Conservation (phyloP, 1,139 yeast genomes). For the Blastobotrys indianensis region DNA sequence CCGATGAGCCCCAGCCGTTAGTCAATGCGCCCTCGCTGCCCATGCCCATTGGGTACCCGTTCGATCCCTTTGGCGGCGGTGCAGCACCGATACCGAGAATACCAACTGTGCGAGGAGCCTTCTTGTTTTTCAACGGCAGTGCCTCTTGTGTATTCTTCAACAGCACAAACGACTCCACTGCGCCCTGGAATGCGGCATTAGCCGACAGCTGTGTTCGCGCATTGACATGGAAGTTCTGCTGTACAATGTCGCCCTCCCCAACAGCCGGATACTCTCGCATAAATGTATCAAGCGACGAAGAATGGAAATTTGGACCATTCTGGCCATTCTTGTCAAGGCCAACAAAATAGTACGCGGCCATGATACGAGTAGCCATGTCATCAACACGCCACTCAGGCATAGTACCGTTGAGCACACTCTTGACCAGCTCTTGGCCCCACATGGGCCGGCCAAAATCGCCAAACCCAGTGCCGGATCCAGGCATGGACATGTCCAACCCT, state of each 20-base stretch:
- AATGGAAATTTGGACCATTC: constrained; percentile 49
- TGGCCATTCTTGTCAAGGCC: constrained; percentile 23
- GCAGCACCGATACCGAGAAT: constrained; percentile 5
- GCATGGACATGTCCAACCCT: constrained; percentile 66
- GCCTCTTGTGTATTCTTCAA: constrained; percentile 47
- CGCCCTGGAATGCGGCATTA: constrained; percentile 48
- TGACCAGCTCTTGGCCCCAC: constrained; percentile 50
- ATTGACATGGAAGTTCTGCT: constrained; percentile 50
- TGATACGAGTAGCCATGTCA: constrained; percentile 56
- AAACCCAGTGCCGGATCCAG: constrained; percentile 43
- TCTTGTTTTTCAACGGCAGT: constrained; percentile 41
- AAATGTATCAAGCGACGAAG: constrained; percentile 47
- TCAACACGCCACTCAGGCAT: constrained; percentile 50
- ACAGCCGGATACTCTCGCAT: constrained; percentile 50
- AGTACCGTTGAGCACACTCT: constrained; percentile 52
- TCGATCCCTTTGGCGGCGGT: constrained; percentile 5
- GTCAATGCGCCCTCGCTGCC: constrained; percentile 28
- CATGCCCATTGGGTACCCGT: background rate
- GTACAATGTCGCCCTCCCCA: constrained; percentile 46
- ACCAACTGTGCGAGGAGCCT: background rate
- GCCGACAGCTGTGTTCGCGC: constrained; percentile 47
- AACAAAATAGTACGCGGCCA: constrained; percentile 49
- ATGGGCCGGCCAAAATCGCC: constrained; percentile 33
- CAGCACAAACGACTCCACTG: constrained; percentile 52
- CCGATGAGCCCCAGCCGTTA: constrained; percentile 44